These are phyloP conservation scores for Fusarium buharicum DNA, from an alignment of 2,329 filamentous ascomycete genomes.

Conservation along the genomic window DNA sequence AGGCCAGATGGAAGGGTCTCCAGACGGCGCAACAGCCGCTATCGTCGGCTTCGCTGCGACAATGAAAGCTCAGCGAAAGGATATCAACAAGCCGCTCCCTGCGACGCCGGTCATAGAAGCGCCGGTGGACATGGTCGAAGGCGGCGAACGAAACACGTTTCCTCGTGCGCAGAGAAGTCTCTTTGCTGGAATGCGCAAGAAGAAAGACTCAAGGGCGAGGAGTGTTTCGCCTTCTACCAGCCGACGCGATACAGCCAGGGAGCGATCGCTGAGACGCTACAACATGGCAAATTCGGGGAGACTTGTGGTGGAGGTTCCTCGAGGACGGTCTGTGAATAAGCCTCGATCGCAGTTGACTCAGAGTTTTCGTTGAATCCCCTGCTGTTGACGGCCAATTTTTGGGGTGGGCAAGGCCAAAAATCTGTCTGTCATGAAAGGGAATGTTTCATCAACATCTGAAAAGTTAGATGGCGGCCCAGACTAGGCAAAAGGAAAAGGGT, in stretches of 20 bases:
- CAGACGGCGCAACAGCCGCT: conserved; percentile 42
- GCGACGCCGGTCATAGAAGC: conserved; percentile 46
- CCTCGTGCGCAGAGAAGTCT: conserved; percentile 13
- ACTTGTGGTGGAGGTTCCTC: not conserved
- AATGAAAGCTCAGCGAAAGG: conserved; percentile 12
- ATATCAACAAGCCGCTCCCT: conserved; percentile 47
- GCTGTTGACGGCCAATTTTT: not conserved
- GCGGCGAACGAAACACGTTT: conserved; percentile 3
- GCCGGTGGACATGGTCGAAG: conserved; percentile 32
- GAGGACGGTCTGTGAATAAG: not conserved
- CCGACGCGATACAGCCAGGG: not conserved
- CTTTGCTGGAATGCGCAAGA: not conserved
- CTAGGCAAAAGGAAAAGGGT: not conserved
- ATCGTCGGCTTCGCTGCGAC: conserved; percentile 44
- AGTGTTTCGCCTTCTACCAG: conserved; percentile 18
- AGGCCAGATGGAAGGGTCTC: conserved; percentile 46
- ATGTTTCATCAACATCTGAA: not conserved
- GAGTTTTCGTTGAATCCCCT: not conserved
- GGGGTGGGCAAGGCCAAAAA: conserved; percentile 2
- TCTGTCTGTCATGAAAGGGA: not conserved
- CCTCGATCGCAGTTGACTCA: not conserved
- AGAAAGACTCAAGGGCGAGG: conserved; percentile 1
- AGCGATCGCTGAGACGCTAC: conserved; percentile 5
- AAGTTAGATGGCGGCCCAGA: not conserved
- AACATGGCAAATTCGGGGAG: not conserved